These are phyloP conservation scores for Clathrus columnatus DNA, from an alignment of 768 basidiomycete species.

Conservation along the genomic window DNA sequence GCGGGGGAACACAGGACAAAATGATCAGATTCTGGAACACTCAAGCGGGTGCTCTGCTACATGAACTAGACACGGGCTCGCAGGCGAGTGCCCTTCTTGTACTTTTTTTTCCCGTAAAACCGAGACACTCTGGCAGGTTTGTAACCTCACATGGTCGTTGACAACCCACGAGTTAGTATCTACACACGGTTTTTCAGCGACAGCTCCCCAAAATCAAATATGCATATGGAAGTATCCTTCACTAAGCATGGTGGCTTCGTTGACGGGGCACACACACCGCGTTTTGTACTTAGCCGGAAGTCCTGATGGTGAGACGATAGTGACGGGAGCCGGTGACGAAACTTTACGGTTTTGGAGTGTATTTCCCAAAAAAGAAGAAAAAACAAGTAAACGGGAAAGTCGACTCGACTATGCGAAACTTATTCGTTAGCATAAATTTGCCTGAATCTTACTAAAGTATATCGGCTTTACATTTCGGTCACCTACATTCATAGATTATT, in stretches of 20 bases:
- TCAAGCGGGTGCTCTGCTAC: conserved; percentile 72
- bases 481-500: too few relatives aligned
- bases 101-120: background rate
- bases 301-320: conserved; percentile 95
- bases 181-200: conserved; percentile 93
- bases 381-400: conserved; percentile 23
- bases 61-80: conserved; percentile 88
- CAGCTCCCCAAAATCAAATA: conserved; percentile 92
- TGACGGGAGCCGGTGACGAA: conserved; percentile 96
- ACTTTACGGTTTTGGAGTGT: conserved; percentile 97
- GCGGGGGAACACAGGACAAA: conserved; percentile 98
- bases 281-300: conserved; percentile 97
- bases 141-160: conserved; percentile 93
- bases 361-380: conserved; percentile 65
- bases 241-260: conserved; percentile 87
- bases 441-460: too few relatives aligned
- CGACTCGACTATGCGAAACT: conserved; percentile 38
- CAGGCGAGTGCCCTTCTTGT: conserved; percentile 51
- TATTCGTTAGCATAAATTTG: conserved; percentile 21
- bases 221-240: conserved; percentile 93
- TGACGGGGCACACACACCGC: conserved; percentile 91
- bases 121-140: conserved; percentile 50
- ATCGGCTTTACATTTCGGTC: too few relatives aligned
- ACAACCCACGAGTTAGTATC: conserved; percentile 97
- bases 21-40: conserved; percentile 98